Conservation (phyloP, 108 stramenopile species). For the Nitzschia putrida region DNA sequence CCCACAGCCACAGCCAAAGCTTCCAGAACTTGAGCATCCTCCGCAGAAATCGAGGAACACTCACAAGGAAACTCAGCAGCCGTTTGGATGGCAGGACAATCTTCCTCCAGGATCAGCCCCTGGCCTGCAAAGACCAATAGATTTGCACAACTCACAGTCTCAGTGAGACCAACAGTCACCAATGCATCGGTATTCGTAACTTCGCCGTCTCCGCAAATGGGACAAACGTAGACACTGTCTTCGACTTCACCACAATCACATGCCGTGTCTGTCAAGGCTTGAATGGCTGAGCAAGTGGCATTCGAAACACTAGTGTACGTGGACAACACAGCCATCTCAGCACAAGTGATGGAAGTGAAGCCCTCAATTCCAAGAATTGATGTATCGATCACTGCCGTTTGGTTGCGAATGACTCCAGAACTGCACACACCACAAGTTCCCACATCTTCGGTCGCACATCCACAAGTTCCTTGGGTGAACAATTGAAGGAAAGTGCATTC, state of each 20-base stretch:
- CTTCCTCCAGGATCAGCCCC: conserved; percentile 1
- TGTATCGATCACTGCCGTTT: not conserved
- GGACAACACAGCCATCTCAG: not conserved
- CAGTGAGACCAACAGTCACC: not conserved
- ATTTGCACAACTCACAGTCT: not conserved
- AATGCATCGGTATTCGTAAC: conserved; percentile 4
- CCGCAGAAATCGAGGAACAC: not conserved
- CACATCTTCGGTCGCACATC: not conserved
- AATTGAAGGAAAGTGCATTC: conserved; percentile 8
- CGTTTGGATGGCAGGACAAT: conserved; percentile 1
- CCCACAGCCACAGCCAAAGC: conserved; percentile 13
- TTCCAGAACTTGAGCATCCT: not conserved
- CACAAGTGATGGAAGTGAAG: conserved; percentile 7
- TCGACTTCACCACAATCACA: conserved; percentile 9
- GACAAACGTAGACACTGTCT: not conserved
- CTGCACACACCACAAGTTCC: conserved; percentile 9
- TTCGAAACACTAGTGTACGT: not conserved
- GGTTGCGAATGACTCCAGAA: conserved; percentile 3
- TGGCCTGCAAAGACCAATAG: not conserved
- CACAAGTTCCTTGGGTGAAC: not conserved
- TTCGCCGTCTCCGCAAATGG: conserved; percentile 2
- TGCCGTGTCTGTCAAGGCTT: not conserved
- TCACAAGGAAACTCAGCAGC: conserved; percentile 1
- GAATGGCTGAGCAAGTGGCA: not conserved
- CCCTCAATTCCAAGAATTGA: not conserved